These are phyloP conservation scores for Ogataea neopini DNA, from an alignment of 805 yeast genomes.

Conservation along the genomic window DNA sequence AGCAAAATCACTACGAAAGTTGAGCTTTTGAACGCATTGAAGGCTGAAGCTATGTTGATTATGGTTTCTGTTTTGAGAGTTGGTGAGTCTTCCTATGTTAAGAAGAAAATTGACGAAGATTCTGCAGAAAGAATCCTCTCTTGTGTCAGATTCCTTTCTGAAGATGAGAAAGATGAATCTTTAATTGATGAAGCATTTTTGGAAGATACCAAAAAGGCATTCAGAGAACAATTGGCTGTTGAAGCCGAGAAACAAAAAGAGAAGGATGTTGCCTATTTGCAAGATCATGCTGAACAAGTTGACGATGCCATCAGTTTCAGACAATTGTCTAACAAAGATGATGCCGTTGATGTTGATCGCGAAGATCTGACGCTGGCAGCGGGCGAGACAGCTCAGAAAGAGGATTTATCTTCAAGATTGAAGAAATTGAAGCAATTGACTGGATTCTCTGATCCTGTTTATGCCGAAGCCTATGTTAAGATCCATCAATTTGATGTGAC, in stretches of 20 bases:
- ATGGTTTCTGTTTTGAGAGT: slow-evolving; percentile 90
- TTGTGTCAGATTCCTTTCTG: slow-evolving; percentile 79
- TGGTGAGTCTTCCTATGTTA: slow-evolving; percentile 70
- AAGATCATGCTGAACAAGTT: slow-evolving; percentile 67
- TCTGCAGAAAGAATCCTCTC: slow-evolving; percentile 90
- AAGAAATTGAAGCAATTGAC: slow-evolving; percentile 89
- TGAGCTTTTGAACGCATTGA: slow-evolving; percentile 72
- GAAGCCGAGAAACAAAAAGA: slow-evolving; percentile 61
- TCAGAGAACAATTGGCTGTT: slow-evolving; percentile 62
- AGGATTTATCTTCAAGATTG: slow-evolving; percentile 72
- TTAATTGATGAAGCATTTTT: slow-evolving; percentile 67
- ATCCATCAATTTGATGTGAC: slow-evolving; percentile 97
- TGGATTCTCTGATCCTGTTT: slow-evolving; percentile 98
- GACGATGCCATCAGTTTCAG: slow-evolving; percentile 81
- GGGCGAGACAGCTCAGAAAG: slow-evolving; percentile 50
- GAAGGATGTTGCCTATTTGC: slow-evolving; percentile 55
- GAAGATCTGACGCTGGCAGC: slow-evolving; percentile 64
- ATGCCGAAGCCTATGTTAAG: slow-evolving; percentile 94
- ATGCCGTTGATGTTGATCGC: slow-evolving; percentile 46
- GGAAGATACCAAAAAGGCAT: slow-evolving; percentile 86
- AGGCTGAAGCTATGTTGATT: slow-evolving; percentile 91
- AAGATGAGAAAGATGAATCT: slow-evolving; percentile 53
- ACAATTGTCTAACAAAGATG: slow-evolving; percentile 59
- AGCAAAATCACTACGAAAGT: slow-evolving; percentile 52
- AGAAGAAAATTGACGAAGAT: slow-evolving; percentile 89